Base-by-base conservation (phyloP, 176 grass and related monocot species). In the Bothriochloa decipiens region DNA sequence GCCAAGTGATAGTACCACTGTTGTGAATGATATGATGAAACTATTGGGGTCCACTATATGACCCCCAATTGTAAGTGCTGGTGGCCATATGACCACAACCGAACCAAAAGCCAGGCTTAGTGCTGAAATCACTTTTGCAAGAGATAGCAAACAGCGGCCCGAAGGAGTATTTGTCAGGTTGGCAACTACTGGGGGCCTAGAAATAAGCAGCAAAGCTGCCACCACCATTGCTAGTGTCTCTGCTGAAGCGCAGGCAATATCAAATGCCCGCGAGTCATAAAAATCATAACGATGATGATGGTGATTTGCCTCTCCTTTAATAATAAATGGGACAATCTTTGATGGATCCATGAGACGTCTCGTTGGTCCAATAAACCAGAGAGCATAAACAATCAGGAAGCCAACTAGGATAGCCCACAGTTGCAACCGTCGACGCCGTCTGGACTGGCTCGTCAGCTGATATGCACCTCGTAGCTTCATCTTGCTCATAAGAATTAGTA, bases 41-140 rank as follows among this genome's bases (percentile, higher is more conserved):
- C 4, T 1, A 20, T 0, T 10, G 26, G 8, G 64, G 2, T 66
- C 14, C 14, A 66, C 13, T 33, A 3, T 2, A 7, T 33, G 0
- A 35, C 0, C 0, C 8, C 0, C 1, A 35, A 17, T 15, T 35
- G 1, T 0, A 10, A 20, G 9, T 9, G 28, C 2, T 35, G 1
- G 15, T 4, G 64, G 64, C 64, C 28, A 29, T 2, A 6, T 2
- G 8, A 2, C 0, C 33, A 57, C 14, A 6, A 0, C 20, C 11
- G 0, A 61, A 22, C 22, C 18, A 4, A 6, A 39, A 60, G 5
- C 50, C 18, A 39, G 22, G 11, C 20, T 16, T 2, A 75, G 0
- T 0, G 29, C 17, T 10, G 53, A 61, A 40, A 77, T 8, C 16
- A 79, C 9, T 22, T 79, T 66, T 0, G 41, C 40, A 1, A 22